These are phyloP conservation scores for Boletus sensibilis DNA, from an alignment of 768 basidiomycete genomes.

Conservation along the genomic window DNA sequence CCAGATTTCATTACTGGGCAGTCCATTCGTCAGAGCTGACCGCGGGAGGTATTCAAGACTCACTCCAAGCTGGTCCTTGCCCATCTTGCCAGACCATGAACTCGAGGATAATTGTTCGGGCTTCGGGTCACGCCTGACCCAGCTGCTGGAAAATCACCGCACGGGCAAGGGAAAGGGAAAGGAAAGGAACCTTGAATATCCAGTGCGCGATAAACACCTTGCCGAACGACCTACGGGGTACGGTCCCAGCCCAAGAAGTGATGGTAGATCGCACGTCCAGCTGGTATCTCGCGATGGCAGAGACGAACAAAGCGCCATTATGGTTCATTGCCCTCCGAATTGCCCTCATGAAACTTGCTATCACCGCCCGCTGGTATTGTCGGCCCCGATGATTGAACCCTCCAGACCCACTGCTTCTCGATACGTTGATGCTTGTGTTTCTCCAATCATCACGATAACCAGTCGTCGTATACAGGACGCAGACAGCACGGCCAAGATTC, in stretches of 20 bases:
- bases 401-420: neutral
- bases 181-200: neutral
- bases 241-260: constrained; percentile 1
- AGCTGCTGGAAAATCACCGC: neutral
- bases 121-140: neutral
- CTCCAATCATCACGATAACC: constrained; percentile 21
- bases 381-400: neutral
- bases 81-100: constrained; percentile 8
- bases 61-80: constrained; percentile 21
- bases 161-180: constrained; percentile 3
- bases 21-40: constrained; percentile 18
- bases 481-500: neutral
- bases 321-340: constrained; percentile 17
- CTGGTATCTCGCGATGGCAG: constrained; percentile 15
- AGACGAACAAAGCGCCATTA: constrained; percentile 11
- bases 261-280: constrained; percentile 24
- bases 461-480: neutral
- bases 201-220: neutral
- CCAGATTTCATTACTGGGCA: neutral
- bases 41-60: constrained; percentile 23
- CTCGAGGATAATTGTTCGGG: neutral
- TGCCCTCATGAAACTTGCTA: constrained; percentile 22
- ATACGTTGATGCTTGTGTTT: constrained; percentile 30
- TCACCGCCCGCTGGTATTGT: neutral
- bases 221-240: neutral